A percentile compares a stretch with the other conserved stretches of the same genome.
phyloP scores from a whole-genome alignment of 2,329 filamentous ascomycete species.

The Colletotrichum lupini region DNA sequence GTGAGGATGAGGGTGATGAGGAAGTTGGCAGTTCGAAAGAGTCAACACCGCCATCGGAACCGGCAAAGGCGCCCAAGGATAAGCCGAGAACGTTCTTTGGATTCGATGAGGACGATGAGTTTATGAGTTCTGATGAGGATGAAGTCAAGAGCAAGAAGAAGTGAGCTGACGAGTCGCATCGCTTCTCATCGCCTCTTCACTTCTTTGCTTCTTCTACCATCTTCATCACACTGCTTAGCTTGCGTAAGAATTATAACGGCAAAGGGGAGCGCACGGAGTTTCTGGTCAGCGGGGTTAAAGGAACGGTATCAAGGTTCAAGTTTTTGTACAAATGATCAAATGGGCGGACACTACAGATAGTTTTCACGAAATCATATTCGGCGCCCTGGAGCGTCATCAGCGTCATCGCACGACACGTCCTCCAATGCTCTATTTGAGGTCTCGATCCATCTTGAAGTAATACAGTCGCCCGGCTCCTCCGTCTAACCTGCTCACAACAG shows the following conservation, averaged over 20 bases:
- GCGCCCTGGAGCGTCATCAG: conserved; percentile 16
- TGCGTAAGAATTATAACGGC: conserved; percentile 10
- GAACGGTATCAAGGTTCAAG: conserved; percentile 2
- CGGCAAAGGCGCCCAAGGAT: conserved; percentile 49
- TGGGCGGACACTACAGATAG: conserved; percentile 13
- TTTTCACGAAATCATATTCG: conserved; percentile 31
- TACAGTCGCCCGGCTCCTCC: conserved; percentile 46
- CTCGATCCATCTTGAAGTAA: conserved; percentile 45
- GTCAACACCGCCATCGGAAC: conserved; percentile 60
- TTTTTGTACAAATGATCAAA: conserved; percentile 16
- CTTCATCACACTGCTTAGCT: background rate
- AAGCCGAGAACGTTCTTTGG: conserved; percentile 71
- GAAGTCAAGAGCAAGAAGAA: conserved; percentile 49
- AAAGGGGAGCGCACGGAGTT: conserved; percentile 27
- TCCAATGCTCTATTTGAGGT: conserved; percentile 38
- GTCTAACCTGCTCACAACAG: conserved; percentile 31
- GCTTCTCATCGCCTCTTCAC: background rate
- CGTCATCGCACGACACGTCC: conserved; percentile 31
- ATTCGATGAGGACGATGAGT: conserved; percentile 84
- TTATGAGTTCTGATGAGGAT: conserved; percentile 76
- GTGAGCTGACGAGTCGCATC: background rate
- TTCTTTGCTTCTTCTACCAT: background rate
- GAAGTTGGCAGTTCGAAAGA: conserved; percentile 58
- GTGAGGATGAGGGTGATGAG: conserved; percentile 49
- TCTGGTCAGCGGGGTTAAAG: conserved; percentile 1